Conservation (phyloP, 768 basidiomycete species). For the Suillus weaverae region DNA sequence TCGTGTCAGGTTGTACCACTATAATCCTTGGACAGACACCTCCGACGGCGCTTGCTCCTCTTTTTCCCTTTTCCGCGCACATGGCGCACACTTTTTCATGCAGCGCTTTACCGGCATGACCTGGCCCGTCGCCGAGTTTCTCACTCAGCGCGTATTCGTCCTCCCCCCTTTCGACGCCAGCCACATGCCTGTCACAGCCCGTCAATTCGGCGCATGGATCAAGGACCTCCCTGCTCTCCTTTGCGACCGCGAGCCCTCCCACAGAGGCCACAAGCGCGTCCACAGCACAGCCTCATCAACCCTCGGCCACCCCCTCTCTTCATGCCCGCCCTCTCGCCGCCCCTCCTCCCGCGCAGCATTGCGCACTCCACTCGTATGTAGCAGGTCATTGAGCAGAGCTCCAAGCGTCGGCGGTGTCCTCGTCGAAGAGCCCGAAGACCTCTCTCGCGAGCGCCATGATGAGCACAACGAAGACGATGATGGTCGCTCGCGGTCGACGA, state of each 20-base stretch:
- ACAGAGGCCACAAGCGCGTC: slow-evolving; percentile 52
- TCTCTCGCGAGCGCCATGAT: slow-evolving; percentile 31
- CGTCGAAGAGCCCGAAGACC: slow-evolving; percentile 39
- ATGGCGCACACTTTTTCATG: slow-evolving; percentile 86
- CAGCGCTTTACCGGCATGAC: slow-evolving; percentile 91
- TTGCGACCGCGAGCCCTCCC: slow-evolving; percentile 38
- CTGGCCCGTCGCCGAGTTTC: slow-evolving; percentile 78
- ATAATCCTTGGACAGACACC: slow-evolving; percentile 98
- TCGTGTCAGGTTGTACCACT: slow-evolving; percentile 83
- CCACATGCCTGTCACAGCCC: slow-evolving; percentile 57
- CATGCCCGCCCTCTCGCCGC: slow-evolving; percentile 67
- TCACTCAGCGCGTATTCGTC: slow-evolving; percentile 83
- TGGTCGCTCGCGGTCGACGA: slow-evolving; percentile 55
- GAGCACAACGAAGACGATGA: slow-evolving; percentile 35
- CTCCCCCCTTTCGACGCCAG: slow-evolving; percentile 57
- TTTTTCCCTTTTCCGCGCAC: slow-evolving; percentile 76
- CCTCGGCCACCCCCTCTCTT: slow-evolving; percentile 62
- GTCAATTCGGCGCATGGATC: slow-evolving; percentile 85
- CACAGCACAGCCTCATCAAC: slow-evolving; percentile 57
- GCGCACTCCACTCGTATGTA: slow-evolving; percentile 52
- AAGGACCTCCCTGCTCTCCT: slow-evolving; percentile 78
- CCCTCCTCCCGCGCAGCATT: slow-evolving; percentile 66
- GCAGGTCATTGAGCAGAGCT: slow-evolving; percentile 61
- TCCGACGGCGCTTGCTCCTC: slow-evolving; percentile 76
- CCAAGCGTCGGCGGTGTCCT: slow-evolving; percentile 57